Percentiles rank a stretch among this genome's conserved stretches.
Conservation (phyloP, 768 basidiomycete species). For the Amanita subjunquillea region DNA sequence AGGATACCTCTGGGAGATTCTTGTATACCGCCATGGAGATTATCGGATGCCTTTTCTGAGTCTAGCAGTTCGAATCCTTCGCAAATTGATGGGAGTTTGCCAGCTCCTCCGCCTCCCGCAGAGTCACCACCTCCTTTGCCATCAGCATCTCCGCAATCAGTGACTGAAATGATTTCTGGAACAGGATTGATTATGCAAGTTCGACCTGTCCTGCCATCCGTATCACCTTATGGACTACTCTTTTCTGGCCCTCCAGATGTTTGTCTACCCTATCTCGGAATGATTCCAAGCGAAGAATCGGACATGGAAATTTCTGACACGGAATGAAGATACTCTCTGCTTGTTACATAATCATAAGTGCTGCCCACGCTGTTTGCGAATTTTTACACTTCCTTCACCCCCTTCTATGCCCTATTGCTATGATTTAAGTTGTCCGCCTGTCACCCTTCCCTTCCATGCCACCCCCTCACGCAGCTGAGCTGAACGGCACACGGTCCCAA, state of each 20-base stretch:
- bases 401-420: too few relatives aligned
- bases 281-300: not conserved
- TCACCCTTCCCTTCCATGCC: too few relatives aligned
- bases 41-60: not conserved
- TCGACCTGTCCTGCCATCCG: constrained; percentile 8
- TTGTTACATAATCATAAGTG: not conserved
- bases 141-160: constrained; percentile 10
- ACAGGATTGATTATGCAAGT: not conserved
- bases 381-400: too few relatives aligned
- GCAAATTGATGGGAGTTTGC: not conserved
- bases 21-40: not conserved
- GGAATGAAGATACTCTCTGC: not conserved
- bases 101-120: constrained; percentile 6
- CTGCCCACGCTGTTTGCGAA: too few relatives aligned
- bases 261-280: not conserved
- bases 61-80: not conserved
- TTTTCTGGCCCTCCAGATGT: not conserved
- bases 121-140: constrained; percentile 13
- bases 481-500: too few relatives aligned
- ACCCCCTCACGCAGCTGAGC: too few relatives aligned
- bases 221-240: constrained; percentile 7
- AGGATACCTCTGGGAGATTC: not conserved
- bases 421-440: too few relatives aligned
- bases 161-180: not conserved
- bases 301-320: constrained; percentile 5